Base-by-base conservation (phyloP, 805 yeast genomes). In the Metschnikowia kofuensis region DNA sequence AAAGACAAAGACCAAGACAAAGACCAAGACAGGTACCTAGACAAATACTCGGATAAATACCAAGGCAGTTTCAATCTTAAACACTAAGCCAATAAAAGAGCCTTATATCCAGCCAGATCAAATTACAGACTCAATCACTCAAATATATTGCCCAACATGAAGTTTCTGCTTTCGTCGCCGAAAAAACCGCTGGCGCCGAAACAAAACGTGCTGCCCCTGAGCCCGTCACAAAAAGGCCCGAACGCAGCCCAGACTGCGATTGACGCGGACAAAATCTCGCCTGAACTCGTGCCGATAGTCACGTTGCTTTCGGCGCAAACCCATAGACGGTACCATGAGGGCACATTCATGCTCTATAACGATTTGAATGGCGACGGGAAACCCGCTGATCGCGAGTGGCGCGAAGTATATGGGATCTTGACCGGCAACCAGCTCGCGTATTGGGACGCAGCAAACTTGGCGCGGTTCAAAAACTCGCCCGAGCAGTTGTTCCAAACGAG, bases 351-450 rank as follows among this genome's bases (percentile, higher is more conserved):
- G 85, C 67, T 87, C 8, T 71, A 86, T 52, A 82, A 84, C 57
- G 92, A 87, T 57, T 70, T 87, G 57, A 83, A 71, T 60, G 80
- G 87, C 27, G 96, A 92, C 56, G 99, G 99, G 8, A 79, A 84
- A 48, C 91, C 96, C 0, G 83, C 85, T 0, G 87, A 85, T 43
- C 75, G 97, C 40, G 77, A 78, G 59, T 94, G 99, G 99, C 76
- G 78, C 47, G 97, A 94, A 68, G 96, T 91, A 26, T 94, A 87
- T 65, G 98, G 96, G 39, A 89, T 88, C 13, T 72, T 94, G 38
- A 82, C 89, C 4, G 99, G 99, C 16, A 88, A 89, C 50, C 96
- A 92, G 60, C 72, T 94, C 52, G 95, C 97, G 0, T 80, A 89
- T 53, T 94, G 98, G 97, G 90, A 90, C 63, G 89, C 89, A 2